Base-by-base conservation (phyloP, 1,284 basidiomycete genomes). In the Fistulinella cinereoalba region DNA sequence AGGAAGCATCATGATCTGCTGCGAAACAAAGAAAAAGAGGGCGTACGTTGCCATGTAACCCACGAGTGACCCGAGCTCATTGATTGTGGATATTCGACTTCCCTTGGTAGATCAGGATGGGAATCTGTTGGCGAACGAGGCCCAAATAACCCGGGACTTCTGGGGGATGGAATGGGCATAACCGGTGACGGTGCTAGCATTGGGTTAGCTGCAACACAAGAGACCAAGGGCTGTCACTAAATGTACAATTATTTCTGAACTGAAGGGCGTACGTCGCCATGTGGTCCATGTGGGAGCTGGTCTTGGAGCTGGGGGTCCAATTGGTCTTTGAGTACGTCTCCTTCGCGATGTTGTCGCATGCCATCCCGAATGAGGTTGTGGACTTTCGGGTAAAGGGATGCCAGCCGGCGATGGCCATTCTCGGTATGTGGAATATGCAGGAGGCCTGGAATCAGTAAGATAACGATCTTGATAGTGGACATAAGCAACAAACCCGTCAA, bases 1-100 rank as follows among this genome's bases (percentile, higher is more conserved):
- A n/a, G n/a, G n/a, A n/a, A n/a, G n/a, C n/a, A n/a, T n/a, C n/a
- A n/a, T n/a, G n/a, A n/a, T n/a, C n/a, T n/a, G n/a, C n/a, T n/a
- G n/a, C n/a, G n/a, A n/a, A 6, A 31, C 28, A 12, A 12, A 15
- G 19, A 16, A 13, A 22, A 53, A 9, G 56, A 40, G 16, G 19
- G 70, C 81, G 67, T 57, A 85, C 82, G 81, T 68, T 75, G 77
- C 83, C 82, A 85, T 29, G 78, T 77, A 19, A 73, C 71, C 81
- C 83, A 82, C 7, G 76, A 77, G 29, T 56, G 60, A 24, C 69
- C 24, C 12, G 34, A 15, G 6, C 23, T 16, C n/a, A 15, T 15
- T 6, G 10, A 9, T 9, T 12, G n/a, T 24, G 28, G 13, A 6
- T 23, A 19, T 37, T 36, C 21, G 15, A 11, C 27, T 23, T 23